These are phyloP conservation scores for Komagataella kurtzmanii DNA, from an alignment of 805 yeast species.

Conservation along the genomic window DNA sequence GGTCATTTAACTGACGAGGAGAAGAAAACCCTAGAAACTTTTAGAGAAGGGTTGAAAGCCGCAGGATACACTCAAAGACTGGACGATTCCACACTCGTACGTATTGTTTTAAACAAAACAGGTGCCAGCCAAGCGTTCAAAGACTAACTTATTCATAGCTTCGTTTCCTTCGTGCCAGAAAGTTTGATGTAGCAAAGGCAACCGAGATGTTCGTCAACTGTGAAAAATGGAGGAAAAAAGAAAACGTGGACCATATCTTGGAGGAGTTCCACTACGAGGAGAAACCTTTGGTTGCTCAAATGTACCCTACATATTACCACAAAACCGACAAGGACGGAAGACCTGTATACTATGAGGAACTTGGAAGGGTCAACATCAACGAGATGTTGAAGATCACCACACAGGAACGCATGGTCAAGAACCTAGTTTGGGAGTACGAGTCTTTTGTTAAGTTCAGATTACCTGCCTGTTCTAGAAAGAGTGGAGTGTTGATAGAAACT, in stretches of 20 bases:
- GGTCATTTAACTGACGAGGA: constrained; percentile 69
- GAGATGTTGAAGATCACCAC: constrained; percentile 91
- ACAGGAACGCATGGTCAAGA: constrained; percentile 91
- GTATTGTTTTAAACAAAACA: constrained; percentile 4
- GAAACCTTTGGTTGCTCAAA: constrained; percentile 78
- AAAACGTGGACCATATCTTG: constrained; percentile 77
- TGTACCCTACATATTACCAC: constrained; percentile 95
- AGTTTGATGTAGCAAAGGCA: constrained; percentile 75
- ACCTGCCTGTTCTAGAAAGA: constrained; percentile 87
- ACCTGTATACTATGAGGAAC: constrained; percentile 88
- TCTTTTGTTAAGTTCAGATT: constrained; percentile 71
- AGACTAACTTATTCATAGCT: constrained; percentile 16
- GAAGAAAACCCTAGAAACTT: constrained; percentile 37
- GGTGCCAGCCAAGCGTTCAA: neutral
- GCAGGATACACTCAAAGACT: constrained; percentile 64
- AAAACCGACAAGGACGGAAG: constrained; percentile 95
- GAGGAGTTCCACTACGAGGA: constrained; percentile 87
- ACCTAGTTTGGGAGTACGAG: constrained; percentile 96
- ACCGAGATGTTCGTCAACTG: constrained; percentile 73
- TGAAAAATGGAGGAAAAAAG: constrained; percentile 85
- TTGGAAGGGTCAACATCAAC: constrained; percentile 79
- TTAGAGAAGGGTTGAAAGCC: constrained; percentile 43
- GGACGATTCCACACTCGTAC: constrained; percentile 70
- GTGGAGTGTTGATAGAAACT: constrained; percentile 74
- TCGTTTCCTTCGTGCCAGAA: constrained; percentile 90